Percentiles rank a stretch among this genome's conserved stretches.
Evolutionary conservation across 2,329 filamentous ascomycete species (phyloP).

Genomic region (Colletotrichum sp.): DNA sequence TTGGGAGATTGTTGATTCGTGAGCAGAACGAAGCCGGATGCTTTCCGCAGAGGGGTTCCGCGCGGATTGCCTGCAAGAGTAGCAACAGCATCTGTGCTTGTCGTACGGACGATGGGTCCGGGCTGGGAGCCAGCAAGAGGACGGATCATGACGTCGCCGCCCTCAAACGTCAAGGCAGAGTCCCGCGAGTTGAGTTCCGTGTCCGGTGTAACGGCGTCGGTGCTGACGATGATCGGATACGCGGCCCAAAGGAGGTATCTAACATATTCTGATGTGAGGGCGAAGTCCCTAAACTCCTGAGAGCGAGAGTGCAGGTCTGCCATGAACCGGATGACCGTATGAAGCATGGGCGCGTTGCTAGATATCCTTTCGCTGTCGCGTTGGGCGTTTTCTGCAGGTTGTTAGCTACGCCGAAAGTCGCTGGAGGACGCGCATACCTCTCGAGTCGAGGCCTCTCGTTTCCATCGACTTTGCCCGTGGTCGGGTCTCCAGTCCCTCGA

Average conservation of each 20-base stretch:
- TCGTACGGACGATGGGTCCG: conserved; percentile 76
- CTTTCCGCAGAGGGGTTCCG: conserved; percentile 73
- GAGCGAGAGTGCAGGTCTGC: conserved; percentile 80
- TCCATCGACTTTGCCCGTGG: conserved; percentile 69
- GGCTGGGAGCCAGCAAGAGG: conserved; percentile 69
- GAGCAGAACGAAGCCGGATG: conserved; percentile 90
- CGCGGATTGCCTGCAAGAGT: conserved; percentile 53
- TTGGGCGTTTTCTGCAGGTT: conserved; percentile 38
- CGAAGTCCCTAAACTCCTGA: conserved; percentile 80
- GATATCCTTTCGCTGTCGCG: conserved; percentile 52
- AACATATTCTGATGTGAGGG: conserved; percentile 79
- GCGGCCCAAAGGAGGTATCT: conserved; percentile 79
- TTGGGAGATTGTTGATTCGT: conserved; percentile 70
- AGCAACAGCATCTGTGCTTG: conserved; percentile 57
- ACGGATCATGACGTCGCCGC: conserved; percentile 82
- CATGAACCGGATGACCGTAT: conserved; percentile 80
- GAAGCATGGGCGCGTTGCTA: conserved; percentile 68
- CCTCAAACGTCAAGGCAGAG: conserved; percentile 82
- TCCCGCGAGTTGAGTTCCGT: conserved; percentile 87
- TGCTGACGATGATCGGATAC: conserved; percentile 87
- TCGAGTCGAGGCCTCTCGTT: conserved; percentile 60
- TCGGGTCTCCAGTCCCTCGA: conserved; percentile 33
- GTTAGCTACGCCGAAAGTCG: neutral
- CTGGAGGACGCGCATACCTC: conserved; percentile 40
- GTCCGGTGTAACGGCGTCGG: conserved; percentile 81